These are phyloP conservation scores for Suillus subaureus DNA, from an alignment of 768 basidiomycete species.

Conservation along the genomic window DNA sequence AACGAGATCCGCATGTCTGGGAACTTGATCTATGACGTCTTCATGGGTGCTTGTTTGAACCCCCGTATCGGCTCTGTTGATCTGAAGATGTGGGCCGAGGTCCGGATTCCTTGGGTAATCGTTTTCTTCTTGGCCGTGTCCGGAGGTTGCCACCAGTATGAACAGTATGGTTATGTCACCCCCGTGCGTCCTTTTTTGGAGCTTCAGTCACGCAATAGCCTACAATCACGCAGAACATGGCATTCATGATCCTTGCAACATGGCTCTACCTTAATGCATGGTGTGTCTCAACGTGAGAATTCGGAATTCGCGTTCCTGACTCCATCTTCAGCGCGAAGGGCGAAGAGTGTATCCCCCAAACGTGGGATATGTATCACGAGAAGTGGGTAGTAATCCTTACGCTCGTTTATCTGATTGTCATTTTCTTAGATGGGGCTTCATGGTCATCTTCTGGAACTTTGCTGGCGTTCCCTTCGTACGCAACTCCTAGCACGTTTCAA, in stretches of 20 bases:
- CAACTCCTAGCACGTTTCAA: slow-evolving; percentile 6
- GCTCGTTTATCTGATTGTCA: slow-evolving; percentile 1
- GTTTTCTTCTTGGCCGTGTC: slow-evolving; percentile 91
- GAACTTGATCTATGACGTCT: slow-evolving; percentile 91
- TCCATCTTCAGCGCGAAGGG: slow-evolving; percentile 68
- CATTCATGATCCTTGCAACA: slow-evolving; percentile 93
- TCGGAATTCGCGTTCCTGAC: slow-evolving; percentile 5
- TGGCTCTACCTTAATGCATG: slow-evolving; percentile 98
- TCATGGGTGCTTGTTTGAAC: slow-evolving; percentile 95
- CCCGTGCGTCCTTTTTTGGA: slow-evolving; percentile 53
- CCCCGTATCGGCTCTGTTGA: slow-evolving; percentile 91
- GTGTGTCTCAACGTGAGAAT: slow-evolving; percentile 36
- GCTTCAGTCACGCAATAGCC: neutral
- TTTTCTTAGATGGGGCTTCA: slow-evolving; percentile 77
- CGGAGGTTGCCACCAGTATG: slow-evolving; percentile 95
- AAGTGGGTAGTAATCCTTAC: slow-evolving; percentile 52
- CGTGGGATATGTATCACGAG: slow-evolving; percentile 99
- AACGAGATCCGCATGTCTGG: slow-evolving; percentile 93
- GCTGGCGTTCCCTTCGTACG: slow-evolving; percentile 90
- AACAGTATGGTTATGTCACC: slow-evolving; percentile 87
- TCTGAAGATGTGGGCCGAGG: slow-evolving; percentile 98
- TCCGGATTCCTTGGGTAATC: slow-evolving; percentile 95
- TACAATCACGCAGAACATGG: slow-evolving; percentile 73
- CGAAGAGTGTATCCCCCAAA: slow-evolving; percentile 94
- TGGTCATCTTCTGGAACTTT: slow-evolving; percentile 98